A percentile compares a stretch with the other conserved stretches of the same genome.
Evolutionary conservation across 23 red algal species (phyloP).

Genomic region (Gracilaria domingensis): DNA sequence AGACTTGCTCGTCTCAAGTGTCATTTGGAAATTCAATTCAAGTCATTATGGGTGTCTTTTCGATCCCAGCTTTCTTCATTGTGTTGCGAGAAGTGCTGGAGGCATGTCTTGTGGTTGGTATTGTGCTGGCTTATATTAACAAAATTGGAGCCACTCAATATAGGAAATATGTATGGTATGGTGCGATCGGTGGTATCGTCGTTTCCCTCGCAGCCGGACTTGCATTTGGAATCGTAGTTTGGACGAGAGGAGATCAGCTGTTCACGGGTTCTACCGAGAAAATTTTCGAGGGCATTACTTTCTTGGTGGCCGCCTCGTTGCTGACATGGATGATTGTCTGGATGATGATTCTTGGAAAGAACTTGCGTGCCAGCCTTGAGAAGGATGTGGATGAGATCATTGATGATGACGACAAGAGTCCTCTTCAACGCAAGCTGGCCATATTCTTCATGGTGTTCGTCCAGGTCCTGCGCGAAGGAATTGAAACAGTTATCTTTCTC

Average conservation of each 20-base stretch:
- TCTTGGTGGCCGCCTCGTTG: conserved; percentile 74
- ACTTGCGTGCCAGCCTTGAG: conserved; percentile 73
- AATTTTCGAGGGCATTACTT: conserved; percentile 88
- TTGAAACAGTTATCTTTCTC: conserved; percentile 88
- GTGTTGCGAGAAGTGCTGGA: conserved; percentile 90
- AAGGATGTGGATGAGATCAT: conserved; percentile 58
- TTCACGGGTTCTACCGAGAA: conserved; percentile 65
- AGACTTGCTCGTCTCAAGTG: neutral
- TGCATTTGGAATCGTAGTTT: conserved; percentile 70
- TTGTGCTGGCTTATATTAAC: conserved; percentile 81
- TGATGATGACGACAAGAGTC: conserved; percentile 30
- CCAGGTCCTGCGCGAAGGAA: conserved; percentile 79
- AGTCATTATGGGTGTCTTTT: conserved; percentile 65
- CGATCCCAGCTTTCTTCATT: conserved; percentile 90
- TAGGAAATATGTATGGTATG: conserved; percentile 74
- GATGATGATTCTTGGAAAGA: conserved; percentile 88
- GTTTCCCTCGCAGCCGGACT: conserved; percentile 64
- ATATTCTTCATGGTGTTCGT: conserved; percentile 85
- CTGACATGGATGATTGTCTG: conserved; percentile 95
- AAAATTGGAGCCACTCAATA: conserved; percentile 75
- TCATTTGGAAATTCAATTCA: neutral
- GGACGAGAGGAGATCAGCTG: conserved; percentile 53
- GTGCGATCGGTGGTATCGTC: conserved; percentile 62
- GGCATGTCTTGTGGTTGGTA: conserved; percentile 86
- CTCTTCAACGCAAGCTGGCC: conserved; percentile 26